These are phyloP conservation scores for Dalbergia cochinchinensis DNA, from an alignment of 306 rosid genomes.

Conservation along the genomic window DNA sequence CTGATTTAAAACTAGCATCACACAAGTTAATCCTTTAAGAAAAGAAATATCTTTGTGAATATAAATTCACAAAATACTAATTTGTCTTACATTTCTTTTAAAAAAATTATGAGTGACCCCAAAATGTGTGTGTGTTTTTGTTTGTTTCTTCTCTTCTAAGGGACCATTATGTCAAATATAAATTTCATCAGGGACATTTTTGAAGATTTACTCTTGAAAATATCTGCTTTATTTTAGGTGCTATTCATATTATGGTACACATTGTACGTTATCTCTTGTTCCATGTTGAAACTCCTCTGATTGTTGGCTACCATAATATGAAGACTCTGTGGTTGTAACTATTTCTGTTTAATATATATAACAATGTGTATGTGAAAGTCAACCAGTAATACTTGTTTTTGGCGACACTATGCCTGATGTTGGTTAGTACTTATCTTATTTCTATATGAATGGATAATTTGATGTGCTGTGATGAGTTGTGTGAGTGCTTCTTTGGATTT, in stretches of 20 bases:
- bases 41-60: too few species aligned
- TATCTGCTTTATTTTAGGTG: slow-evolving; percentile 38
- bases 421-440: slow-evolving; percentile 36
- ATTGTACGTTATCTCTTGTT: slow-evolving; percentile 47
- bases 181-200: too few species aligned
- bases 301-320: slow-evolving; percentile 51
- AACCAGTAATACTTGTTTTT: slow-evolving; percentile 53
- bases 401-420: slow-evolving; percentile 50
- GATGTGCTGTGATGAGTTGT: slow-evolving; percentile 17
- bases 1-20: too few species aligned
- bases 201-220: too few species aligned
- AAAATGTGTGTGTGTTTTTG: too few species aligned
- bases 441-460: slow-evolving; percentile 35
- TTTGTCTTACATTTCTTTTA: too few species aligned
- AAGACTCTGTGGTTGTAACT: slow-evolving; percentile 50
- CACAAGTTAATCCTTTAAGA: too few species aligned
- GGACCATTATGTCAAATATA: too few species aligned
- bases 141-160: too few species aligned
- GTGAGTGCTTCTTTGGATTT: neutral
- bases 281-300: slow-evolving; percentile 44
- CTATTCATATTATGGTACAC: slow-evolving; percentile 47
- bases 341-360: slow-evolving; percentile 49
- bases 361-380: slow-evolving; percentile 37
- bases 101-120: too few species aligned
- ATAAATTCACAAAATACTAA: too few species aligned